Base-by-base conservation (phyloP, 768 basidiomycete species). In the Fomitopsis pulvina region DNA sequence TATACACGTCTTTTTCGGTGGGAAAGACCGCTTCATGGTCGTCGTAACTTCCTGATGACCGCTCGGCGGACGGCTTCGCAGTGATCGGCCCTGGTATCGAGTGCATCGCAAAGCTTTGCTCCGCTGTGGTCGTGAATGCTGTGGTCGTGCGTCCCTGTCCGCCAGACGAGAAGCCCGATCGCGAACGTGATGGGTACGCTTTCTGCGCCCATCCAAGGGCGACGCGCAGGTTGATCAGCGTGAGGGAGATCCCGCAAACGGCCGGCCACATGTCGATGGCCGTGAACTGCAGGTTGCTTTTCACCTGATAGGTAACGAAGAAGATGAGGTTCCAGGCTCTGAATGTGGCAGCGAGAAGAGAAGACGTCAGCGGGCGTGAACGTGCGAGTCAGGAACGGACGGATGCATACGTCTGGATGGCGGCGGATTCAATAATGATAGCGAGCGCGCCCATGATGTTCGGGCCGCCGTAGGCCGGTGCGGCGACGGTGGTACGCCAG, bases 181-280 rank as follows among this genome's bases (percentile, higher is more conserved):
- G n/a, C n/a, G n/a, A n/a, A n/a, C n/a, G n/a, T n/a, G n/a, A n/a
- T n/a, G n/a, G 22, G 25, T 29, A 10, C 43, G 43, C 43, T 16
- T 44, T 44, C 43, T 44, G 43, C 43, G 43, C 43, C 43, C 43
- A 44, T 24, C 43, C 43, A 27, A 44, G 43, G 4, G 43, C 22
- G 25, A 44, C 43, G 27, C 43, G 43, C 43, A 44, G 43, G 43
- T 44, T 44, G 43, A 44, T 44, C 4, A 44, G 43, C 43, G 26
- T 44, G 43, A 44, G 26, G 18, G 43, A 44, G 43, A 44, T 29
- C 7, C 43, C 43, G 43, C 43, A 44, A 27, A 44, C 16, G 11
- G 43, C 7, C 25, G 25, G 9, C 43, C 43, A 44, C 4, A 44
- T 24, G 43, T 44, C 43, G 43, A 24, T 27, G 25, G 43, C 29